These are phyloP conservation scores for Cutaneotrichosporon sp. DNA, from an alignment of 1,284 basidiomycete genomes.

Conservation along the genomic window DNA sequence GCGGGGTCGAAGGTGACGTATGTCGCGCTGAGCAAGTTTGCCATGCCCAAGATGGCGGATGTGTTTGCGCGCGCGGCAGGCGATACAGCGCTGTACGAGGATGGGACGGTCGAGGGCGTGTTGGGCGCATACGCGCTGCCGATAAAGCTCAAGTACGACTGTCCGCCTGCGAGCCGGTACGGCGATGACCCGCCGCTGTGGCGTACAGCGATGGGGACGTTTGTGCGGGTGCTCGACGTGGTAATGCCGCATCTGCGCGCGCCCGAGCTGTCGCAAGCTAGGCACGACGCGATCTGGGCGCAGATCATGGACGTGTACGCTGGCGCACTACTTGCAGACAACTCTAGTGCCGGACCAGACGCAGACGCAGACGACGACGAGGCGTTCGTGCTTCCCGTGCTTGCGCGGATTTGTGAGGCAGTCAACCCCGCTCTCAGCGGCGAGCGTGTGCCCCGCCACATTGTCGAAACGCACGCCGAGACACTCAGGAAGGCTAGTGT, in stretches of 20 bases:
- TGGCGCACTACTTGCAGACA: conserved; percentile 74
- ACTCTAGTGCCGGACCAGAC: conserved; percentile 62
- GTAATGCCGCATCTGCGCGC: conserved; percentile 16
- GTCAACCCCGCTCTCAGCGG: conserved; percentile 71
- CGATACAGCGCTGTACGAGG: conserved; percentile 56
- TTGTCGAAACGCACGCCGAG: conserved; percentile 65
- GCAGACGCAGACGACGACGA: conserved; percentile 71
- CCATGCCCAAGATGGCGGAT: conserved; percentile 75
- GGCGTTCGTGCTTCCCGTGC: conserved; percentile 76
- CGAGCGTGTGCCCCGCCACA: conserved; percentile 62
- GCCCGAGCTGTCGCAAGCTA: conserved; percentile 55
- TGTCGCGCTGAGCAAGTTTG: conserved; percentile 75
- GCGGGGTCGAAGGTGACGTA: conserved; percentile 72
- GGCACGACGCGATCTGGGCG: conserved; percentile 73
- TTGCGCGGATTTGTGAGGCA: conserved; percentile 69
- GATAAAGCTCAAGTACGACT: conserved; percentile 90
- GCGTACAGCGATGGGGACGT: conserved; percentile 58
- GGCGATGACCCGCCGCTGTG: conserved; percentile 80
- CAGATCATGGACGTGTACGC: conserved; percentile 77
- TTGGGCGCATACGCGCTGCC: conserved; percentile 83
- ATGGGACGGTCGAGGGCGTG: conserved; percentile 76
- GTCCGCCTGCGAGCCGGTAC: conserved; percentile 76
- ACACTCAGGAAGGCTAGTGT: conserved; percentile 69
- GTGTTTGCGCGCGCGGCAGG: conserved; percentile 52
- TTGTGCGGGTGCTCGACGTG: conserved; percentile 23